Percentiles rank a stretch among this genome's conserved stretches.
Conservation (phyloP, 2,329 filamentous ascomycete species). For the Aspergillus ibericus region DNA sequence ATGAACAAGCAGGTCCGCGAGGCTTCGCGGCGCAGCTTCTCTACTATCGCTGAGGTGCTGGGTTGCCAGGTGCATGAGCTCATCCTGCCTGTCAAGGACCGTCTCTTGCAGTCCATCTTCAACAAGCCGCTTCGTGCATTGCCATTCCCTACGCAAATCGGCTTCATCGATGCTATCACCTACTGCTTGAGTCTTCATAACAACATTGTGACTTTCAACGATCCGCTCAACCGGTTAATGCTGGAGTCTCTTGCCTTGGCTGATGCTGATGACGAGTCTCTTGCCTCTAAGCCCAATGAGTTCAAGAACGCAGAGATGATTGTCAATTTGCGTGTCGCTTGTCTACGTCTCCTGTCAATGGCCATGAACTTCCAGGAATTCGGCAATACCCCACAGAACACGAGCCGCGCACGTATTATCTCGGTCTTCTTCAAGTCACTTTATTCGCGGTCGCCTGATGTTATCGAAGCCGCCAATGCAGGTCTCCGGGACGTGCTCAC, state of each 20-base stretch:
- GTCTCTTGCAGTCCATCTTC: constrained; percentile 87
- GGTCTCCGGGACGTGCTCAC: constrained; percentile 84
- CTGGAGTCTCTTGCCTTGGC: constrained; percentile 92
- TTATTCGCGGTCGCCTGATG: constrained; percentile 88
- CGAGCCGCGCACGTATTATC: constrained; percentile 69
- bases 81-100: constrained; percentile 84
- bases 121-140: constrained; percentile 90
- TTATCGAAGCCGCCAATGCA: constrained; percentile 89
- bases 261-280: constrained; percentile 88
- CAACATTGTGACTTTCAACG: constrained; percentile 88
- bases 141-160: constrained; percentile 93
- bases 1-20: constrained; percentile 95
- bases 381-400: constrained; percentile 69
- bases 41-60: constrained; percentile 76
- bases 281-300: constrained; percentile 90
- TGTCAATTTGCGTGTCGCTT: constrained; percentile 85
- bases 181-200: constrained; percentile 89
- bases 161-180: constrained; percentile 95
- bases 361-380: constrained; percentile 94
- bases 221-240: constrained; percentile 82
- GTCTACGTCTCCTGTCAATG: constrained; percentile 87
- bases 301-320: constrained; percentile 96
- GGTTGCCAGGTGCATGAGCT: constrained; percentile 82
- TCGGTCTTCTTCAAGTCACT: constrained; percentile 97
- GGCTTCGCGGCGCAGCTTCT: constrained; percentile 77